Evolutionary conservation across 208 protist genomes (phyloP).

Genomic region (Blechomonas ayalai): DNA sequence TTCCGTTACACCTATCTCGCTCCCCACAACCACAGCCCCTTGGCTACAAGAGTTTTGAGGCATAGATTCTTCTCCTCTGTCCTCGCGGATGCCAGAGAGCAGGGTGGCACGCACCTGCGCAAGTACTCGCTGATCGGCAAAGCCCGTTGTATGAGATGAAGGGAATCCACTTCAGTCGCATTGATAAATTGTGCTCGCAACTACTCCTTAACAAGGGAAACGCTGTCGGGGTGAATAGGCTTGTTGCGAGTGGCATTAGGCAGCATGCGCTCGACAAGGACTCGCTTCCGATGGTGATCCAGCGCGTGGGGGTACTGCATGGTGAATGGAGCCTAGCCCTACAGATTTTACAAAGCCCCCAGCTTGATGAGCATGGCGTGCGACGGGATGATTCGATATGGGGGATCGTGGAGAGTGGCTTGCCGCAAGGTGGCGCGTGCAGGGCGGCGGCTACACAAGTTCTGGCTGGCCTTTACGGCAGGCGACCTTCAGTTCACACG

Average conservation of each 20-base stretch:
- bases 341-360: conserved; percentile 31
- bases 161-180: conserved; percentile 22
- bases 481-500: too few species aligned
- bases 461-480: too few species aligned
- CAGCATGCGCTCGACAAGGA: conserved; percentile 54
- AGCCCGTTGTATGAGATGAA: conserved; percentile 13
- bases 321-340: conserved; percentile 59
- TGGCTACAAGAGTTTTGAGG: too few species aligned
- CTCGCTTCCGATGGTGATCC: conserved; percentile 61
- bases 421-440: conserved; percentile 28
- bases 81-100: too few species aligned
- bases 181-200: conserved; percentile 40
- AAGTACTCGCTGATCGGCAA: too few species aligned
- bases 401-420: conserved; percentile 42
- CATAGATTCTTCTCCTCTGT: too few species aligned
- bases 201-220: conserved; percentile 23
- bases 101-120: too few species aligned
- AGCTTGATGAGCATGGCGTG: conserved; percentile 39
- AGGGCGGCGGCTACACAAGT: conserved; percentile 20
- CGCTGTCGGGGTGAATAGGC: conserved; percentile 23
- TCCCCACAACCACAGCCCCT: too few species aligned
- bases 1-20: too few species aligned
- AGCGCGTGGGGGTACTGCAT: conserved; percentile 28
- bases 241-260: conserved; percentile 38
- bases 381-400: conserved; percentile 49